A percentile compares a stretch with the other conserved stretches of the same genome.
Evolutionary conservation across 345 rosid genomes (phyloP).

Genomic region (Trapa bicornis): DNA sequence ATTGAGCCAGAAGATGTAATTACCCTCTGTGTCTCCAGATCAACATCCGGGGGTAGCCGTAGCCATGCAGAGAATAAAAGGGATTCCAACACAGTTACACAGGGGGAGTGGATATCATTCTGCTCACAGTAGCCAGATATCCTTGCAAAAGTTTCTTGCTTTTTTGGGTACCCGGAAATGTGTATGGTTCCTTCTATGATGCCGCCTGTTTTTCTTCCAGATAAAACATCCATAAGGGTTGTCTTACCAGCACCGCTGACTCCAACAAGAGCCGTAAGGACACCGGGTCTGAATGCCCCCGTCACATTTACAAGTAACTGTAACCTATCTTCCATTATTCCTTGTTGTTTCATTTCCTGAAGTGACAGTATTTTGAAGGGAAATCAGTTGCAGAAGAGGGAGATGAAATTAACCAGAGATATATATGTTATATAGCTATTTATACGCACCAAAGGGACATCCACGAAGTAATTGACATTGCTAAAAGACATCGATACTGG

Average conservation of each 20-base stretch:
- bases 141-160: conserved; percentile 91
- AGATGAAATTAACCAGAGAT: background rate
- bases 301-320: conserved; percentile 82
- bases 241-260: conserved; percentile 99
- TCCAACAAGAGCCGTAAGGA: conserved; percentile 93
- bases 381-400: background rate
- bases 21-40: conserved; percentile 75
- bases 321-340: conserved; percentile 65
- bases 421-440: background rate
- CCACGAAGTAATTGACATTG: conserved; percentile 78
- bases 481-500: conserved; percentile 86
- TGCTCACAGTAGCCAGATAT: conserved; percentile 98
- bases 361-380: background rate
- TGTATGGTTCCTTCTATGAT: conserved; percentile 66
- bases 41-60: conserved; percentile 69
- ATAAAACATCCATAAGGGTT: conserved; percentile 98
- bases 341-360: conserved; percentile 92
- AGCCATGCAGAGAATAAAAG: conserved; percentile 94
- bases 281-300: conserved; percentile 88
- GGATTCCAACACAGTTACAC: conserved; percentile 80
- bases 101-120: conserved; percentile 93
- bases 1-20: conserved; percentile 5
- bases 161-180: conserved; percentile 84
- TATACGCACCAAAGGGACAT: conserved; percentile 63
- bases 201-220: conserved; percentile 97